These are phyloP conservation scores for Phytomonas sp. DNA, from an alignment of 208 protist genomes.

Conservation along the genomic window DNA sequence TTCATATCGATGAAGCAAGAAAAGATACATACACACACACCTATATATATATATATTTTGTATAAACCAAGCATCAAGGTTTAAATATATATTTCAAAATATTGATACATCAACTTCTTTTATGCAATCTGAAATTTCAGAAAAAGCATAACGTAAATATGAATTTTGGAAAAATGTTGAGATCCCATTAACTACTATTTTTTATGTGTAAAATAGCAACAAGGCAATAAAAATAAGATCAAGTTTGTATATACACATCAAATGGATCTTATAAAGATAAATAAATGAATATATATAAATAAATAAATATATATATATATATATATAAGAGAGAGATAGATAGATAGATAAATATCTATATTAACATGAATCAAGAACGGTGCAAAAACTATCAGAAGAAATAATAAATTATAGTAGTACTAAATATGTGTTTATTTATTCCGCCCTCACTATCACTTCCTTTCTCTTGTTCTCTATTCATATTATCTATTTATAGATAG, in stretches of 20 bases:
- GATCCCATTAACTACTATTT: too few species aligned
- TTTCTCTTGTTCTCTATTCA: not conserved
- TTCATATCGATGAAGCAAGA: not conserved
- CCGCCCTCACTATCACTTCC: not conserved
- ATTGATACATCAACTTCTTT: too few species aligned
- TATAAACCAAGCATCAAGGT: too few species aligned
- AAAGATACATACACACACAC: not conserved
- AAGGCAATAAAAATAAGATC: conserved; percentile 10
- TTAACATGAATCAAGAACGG: conserved; percentile 6
- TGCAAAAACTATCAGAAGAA: conserved; percentile 19
- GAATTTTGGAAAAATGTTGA: too few species aligned
- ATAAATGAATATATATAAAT: conserved; percentile 16
- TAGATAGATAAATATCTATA: too few species aligned
- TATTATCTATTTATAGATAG: conserved; percentile 1
- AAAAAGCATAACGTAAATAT: too few species aligned
- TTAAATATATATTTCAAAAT: too few species aligned
- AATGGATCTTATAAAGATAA: not conserved
- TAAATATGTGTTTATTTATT: not conserved
- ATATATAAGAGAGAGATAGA: too few species aligned
- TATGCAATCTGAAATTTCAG: too few species aligned
- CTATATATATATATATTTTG: not conserved
- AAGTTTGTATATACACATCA: conserved; percentile 9
- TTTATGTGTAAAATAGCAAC: conserved; percentile 16
- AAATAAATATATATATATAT: not conserved
- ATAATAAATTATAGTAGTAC: conserved; percentile 8